phyloP scores from a whole-genome alignment of 306 rosid genomes.

The Cicer arietinum region DNA sequence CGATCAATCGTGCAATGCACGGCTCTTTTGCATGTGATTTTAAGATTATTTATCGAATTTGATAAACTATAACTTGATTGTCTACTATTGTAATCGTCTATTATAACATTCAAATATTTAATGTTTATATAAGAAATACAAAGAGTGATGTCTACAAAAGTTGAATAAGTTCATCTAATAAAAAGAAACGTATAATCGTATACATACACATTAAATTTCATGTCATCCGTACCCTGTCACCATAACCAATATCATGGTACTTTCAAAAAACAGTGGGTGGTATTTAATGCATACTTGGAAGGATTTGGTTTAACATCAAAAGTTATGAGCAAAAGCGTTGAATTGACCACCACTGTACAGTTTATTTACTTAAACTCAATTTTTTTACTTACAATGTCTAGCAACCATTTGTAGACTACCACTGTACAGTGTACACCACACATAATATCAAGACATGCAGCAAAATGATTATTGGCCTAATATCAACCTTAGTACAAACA shows the following conservation, averaged over 20 bases:
- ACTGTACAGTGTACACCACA: neutral
- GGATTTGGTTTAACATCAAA: neutral
- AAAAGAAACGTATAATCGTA: neutral
- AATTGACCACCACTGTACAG: neutral
- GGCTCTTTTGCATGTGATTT: neutral
- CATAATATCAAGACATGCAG: neutral
- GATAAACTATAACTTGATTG: neutral
- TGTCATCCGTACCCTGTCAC: neutral
- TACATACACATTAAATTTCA: neutral
- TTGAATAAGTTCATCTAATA: too few relatives aligned
- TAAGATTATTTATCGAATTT: neutral
- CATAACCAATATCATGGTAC: neutral
- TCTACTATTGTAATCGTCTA: neutral
- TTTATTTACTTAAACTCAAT: neutral
- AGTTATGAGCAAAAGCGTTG: neutral
- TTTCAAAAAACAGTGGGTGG: neutral
- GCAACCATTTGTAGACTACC: slow-evolving; percentile 13
- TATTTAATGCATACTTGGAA: neutral
- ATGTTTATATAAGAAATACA: neutral
- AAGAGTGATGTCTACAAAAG: neutral
- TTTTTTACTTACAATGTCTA: slow-evolving; percentile 3
- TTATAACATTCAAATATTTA: neutral
- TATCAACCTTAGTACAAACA: slow-evolving; percentile 15
- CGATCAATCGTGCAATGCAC: neutral
- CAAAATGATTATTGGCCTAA: neutral